Conservation (phyloP, 192 early-diverging fungal species). For the Funneliformis geosporum region DNA sequence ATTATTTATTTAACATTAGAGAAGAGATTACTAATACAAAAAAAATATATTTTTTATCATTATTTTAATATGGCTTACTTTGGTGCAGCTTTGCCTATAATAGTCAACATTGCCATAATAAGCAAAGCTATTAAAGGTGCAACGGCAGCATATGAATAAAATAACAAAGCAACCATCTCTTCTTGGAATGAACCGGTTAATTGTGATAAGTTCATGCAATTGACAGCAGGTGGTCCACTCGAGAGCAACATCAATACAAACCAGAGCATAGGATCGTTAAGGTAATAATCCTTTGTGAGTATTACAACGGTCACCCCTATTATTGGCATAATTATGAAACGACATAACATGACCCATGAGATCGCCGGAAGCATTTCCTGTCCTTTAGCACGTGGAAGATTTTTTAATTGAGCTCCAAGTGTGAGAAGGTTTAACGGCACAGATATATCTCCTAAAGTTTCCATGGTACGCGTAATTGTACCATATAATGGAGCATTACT, state of each 20-base stretch:
- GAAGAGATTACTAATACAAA: no score
- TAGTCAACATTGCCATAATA: constrained; percentile 6
- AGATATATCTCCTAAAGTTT: constrained; percentile 4
- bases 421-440: constrained; percentile 31
- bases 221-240: constrained; percentile 33
- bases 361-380: background rate
- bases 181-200: constrained; percentile 20
- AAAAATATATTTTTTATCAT: no score
- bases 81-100: background rate
- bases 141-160: constrained; percentile 28
- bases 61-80: no score
- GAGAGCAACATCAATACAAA: constrained; percentile 32
- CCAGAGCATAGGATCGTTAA: constrained; percentile 34
- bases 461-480: constrained; percentile 1
- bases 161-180: constrained; percentile 30
- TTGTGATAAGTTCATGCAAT: constrained; percentile 34
- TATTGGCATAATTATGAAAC: constrained; percentile 31
- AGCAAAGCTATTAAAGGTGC: constrained; percentile 5
- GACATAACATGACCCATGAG: background rate
- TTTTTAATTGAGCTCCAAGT: constrained; percentile 34
- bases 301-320: constrained; percentile 21
- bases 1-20: no score
- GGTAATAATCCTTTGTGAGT: background rate
- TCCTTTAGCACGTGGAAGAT: constrained; percentile 18
- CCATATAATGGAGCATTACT: background rate